These are phyloP conservation scores for Candida manassasensis DNA, from an alignment of 805 yeast species.

Conservation along the genomic window DNA sequence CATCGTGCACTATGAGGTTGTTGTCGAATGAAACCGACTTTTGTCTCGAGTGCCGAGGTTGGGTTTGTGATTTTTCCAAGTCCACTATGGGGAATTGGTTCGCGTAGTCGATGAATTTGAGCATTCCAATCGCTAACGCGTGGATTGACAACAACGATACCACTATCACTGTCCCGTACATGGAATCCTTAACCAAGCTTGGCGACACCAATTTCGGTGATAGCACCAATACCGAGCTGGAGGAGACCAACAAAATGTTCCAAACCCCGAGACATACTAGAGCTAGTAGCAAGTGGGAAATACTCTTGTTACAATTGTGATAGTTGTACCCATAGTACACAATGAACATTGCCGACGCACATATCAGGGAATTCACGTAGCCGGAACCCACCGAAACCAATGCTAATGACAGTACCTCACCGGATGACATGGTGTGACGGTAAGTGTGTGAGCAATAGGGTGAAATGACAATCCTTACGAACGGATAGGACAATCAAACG, in stretches of 20 bases:
- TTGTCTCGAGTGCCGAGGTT: too few relatives aligned
- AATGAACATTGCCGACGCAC: background rate
- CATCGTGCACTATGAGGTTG: background rate
- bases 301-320: background rate
- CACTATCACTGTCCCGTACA: background rate
- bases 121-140: constrained; percentile 7
- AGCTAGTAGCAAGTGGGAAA: background rate
- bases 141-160: constrained; percentile 1
- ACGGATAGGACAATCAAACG: too few relatives aligned
- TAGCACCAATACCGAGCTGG: background rate
- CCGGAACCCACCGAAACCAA: background rate
- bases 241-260: background rate
- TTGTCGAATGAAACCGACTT: background rate
- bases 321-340: background rate
- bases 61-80: background rate
- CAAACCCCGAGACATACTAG: background rate
- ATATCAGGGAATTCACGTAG: background rate
- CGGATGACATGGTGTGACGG: too few relatives aligned
- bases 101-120: constrained; percentile 15
- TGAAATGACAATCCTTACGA: too few relatives aligned
- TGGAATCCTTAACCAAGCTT: background rate
- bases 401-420: background rate
- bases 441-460: too few relatives aligned
- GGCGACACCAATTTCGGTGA: background rate
- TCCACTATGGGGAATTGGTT: constrained; percentile 2